Evolutionary conservation across 768 basidiomycete species (phyloP).

Genomic region (Brasilioporus rufonigricans): DNA sequence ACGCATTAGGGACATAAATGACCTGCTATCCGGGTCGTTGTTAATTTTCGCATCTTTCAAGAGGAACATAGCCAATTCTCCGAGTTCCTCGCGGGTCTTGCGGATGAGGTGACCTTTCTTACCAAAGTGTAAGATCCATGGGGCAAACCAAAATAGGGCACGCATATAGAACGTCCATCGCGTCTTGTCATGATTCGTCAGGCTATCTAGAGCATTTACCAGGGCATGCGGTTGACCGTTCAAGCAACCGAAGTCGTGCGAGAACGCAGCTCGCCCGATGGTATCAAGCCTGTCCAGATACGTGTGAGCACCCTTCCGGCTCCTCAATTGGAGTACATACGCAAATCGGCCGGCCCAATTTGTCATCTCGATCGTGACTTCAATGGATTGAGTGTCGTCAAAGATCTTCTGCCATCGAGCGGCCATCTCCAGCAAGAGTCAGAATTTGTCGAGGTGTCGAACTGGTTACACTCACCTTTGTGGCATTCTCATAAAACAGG

Average conservation of each 20-base stretch:
- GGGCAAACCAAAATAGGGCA: slow-evolving; percentile 60
- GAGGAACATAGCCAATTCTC: slow-evolving; percentile 48
- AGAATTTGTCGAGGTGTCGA: background rate
- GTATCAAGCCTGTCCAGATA: slow-evolving; percentile 49
- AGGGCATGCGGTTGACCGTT: slow-evolving; percentile 47
- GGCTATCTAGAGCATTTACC: slow-evolving; percentile 51
- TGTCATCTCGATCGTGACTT: slow-evolving; percentile 52
- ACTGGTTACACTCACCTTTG: slow-evolving; percentile 28
- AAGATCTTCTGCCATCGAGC: slow-evolving; percentile 48
- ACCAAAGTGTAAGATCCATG: slow-evolving; percentile 52
- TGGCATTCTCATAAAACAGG: slow-evolving; percentile 55
- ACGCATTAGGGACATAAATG: slow-evolving; percentile 57
- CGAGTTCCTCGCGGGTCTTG: slow-evolving; percentile 52
- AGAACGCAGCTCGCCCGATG: slow-evolving; percentile 60
- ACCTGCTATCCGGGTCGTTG: slow-evolving; percentile 44
- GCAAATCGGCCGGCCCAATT: slow-evolving; percentile 61
- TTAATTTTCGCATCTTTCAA: slow-evolving; percentile 51
- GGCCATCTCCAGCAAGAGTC: slow-evolving; percentile 35
- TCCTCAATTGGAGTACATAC: slow-evolving; percentile 35
- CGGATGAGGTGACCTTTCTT: slow-evolving; percentile 59
- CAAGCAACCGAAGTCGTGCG: slow-evolving; percentile 59
- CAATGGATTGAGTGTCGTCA: slow-evolving; percentile 38
- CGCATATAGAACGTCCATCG: slow-evolving; percentile 62
- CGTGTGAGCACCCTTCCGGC: background rate
- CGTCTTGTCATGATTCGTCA: slow-evolving; percentile 61